These are phyloP conservation scores for Xylaria sp. DNA, from an alignment of 2,329 filamentous ascomycete genomes.

Conservation along the genomic window DNA sequence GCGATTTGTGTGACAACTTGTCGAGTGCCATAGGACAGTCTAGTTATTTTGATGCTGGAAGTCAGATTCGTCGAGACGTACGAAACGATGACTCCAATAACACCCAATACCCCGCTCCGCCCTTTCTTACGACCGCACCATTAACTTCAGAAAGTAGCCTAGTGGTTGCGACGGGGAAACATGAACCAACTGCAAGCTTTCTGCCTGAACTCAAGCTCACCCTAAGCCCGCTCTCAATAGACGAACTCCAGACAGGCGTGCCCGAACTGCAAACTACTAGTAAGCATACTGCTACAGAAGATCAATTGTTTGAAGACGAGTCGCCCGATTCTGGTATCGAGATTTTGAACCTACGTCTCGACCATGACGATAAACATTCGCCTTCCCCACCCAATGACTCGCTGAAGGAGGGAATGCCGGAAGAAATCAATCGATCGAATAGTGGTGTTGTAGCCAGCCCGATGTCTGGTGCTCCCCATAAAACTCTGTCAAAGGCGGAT, in stretches of 20 bases:
- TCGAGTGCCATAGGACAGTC: background rate
- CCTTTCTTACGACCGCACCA: background rate
- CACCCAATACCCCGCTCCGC: constrained; percentile 8
- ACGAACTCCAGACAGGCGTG: constrained; percentile 46
- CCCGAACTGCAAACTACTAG: constrained; percentile 58
- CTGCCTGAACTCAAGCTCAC: constrained; percentile 46
- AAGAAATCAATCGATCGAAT: constrained; percentile 55
- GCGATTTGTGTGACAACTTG: constrained; percentile 10
- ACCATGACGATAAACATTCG: constrained; percentile 57
- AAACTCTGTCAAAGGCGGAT: constrained; percentile 66
- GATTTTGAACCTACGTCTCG: constrained; percentile 49
- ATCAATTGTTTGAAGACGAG: constrained; percentile 60
- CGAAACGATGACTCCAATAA: background rate
- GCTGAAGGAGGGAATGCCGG: constrained; percentile 39
- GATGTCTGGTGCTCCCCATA: constrained; percentile 55
- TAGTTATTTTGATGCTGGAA: constrained; percentile 35
- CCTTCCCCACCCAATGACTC: constrained; percentile 41
- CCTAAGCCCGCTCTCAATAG: constrained; percentile 52
- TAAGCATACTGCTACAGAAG: constrained; percentile 61
- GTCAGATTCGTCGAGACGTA: constrained; percentile 6
- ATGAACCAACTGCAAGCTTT: constrained; percentile 22
- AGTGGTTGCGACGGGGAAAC: constrained; percentile 4
- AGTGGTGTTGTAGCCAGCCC: constrained; percentile 63
- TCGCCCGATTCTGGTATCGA: constrained; percentile 46
- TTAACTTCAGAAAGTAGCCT: background rate